These are phyloP conservation scores for Entophlyctis luteolus DNA, from an alignment of 192 early-diverging fungal genomes.

Conservation along the genomic window DNA sequence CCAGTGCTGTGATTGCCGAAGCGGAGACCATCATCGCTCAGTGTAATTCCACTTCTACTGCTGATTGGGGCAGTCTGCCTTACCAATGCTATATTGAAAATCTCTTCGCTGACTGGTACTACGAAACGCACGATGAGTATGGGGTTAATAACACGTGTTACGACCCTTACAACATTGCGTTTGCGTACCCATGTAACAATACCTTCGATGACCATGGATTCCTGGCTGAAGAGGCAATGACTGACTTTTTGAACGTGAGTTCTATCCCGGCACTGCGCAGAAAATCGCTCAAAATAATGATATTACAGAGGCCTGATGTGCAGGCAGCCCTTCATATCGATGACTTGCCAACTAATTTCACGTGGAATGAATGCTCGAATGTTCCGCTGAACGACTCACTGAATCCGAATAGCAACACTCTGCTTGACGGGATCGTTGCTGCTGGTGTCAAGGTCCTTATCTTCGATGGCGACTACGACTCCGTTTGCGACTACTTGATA, in stretches of 20 bases:
- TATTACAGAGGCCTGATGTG: background rate
- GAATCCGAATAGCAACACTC: background rate
- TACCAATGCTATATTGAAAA: background rate
- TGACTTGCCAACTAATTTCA: background rate
- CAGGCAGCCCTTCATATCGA: background rate
- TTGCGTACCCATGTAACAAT: background rate
- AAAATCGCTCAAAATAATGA: background rate
- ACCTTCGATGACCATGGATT: too few relatives aligned
- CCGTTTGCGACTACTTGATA: background rate
- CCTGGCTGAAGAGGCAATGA: background rate
- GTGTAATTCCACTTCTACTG: background rate
- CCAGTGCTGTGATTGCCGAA: slow-evolving; percentile 24
- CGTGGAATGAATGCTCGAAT: background rate
- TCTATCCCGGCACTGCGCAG: background rate
- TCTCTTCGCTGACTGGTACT: background rate
- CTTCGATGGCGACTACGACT: slow-evolving; percentile 6
- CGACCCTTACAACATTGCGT: background rate
- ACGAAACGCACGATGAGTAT: background rate
- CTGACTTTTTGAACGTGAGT: background rate
- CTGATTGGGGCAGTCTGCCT: background rate
- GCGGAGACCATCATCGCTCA: background rate
- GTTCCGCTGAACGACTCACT: background rate
- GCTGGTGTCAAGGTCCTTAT: slow-evolving; percentile 4
- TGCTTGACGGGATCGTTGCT: slow-evolving; percentile 1
- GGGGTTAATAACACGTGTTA: background rate